phyloP scores from a whole-genome alignment of 192 early-diverging fungal genomes.

The Coemansia sp. region DNA sequence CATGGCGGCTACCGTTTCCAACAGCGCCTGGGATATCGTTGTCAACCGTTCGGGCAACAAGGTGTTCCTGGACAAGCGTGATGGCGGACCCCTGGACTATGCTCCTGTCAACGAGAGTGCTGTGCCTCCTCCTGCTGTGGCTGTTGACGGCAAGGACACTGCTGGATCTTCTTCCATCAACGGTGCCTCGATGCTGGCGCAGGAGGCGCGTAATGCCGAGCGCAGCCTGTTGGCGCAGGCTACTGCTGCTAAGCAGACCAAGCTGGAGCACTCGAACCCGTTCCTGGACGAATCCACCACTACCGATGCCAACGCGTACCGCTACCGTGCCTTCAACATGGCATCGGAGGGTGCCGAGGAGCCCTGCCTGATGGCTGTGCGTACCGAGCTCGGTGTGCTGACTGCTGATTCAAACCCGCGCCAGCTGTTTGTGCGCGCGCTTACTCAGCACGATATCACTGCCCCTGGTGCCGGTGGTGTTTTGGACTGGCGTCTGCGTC shows the following conservation, averaged over 20 bases:
- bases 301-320: conserved; percentile 65
- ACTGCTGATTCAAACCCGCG: conserved; percentile 38
- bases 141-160: conserved; percentile 74
- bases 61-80: conserved; percentile 90
- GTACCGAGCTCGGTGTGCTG: conserved; percentile 86
- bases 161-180: conserved; percentile 73
- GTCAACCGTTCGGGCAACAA: conserved; percentile 77
- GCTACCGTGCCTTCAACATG: conserved; percentile 85
- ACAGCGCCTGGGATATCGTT: conserved; percentile 96
- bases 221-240: conserved; percentile 81
- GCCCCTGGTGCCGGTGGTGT: conserved; percentile 82
- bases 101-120: conserved; percentile 96
- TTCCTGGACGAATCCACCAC: conserved; percentile 57
- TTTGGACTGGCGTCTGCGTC: conserved; percentile 90
- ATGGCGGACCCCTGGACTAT: conserved; percentile 76
- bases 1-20: conserved; percentile 87
- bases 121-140: conserved; percentile 70
- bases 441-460: conserved; percentile 91
- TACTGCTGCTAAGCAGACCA: conserved; percentile 49
- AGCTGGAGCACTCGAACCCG: conserved; percentile 71
- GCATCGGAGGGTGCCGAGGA: conserved; percentile 44
- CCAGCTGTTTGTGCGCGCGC: conserved; percentile 66
- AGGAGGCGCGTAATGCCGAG: conserved; percentile 86
- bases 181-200: conserved; percentile 75
- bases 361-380: conserved; percentile 68